Evolutionary conservation across 2,329 filamentous ascomycete genomes (phyloP).

Genomic region (Scedosporium minutisporum): DNA sequence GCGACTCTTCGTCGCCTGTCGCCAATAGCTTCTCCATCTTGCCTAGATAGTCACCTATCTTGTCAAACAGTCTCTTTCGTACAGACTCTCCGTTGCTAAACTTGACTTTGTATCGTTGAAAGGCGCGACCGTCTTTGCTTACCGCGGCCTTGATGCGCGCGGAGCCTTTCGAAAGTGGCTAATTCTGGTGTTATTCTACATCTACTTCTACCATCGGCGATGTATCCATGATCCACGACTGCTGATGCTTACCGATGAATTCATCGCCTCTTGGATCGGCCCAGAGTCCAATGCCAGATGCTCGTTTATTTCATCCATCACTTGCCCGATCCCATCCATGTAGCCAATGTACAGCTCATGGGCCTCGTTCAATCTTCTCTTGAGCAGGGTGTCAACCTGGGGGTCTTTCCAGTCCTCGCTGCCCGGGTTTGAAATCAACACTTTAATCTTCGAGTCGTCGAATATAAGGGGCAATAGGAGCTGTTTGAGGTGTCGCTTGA

Average conservation of each 20-base stretch:
- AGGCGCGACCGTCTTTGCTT: slow-evolving; percentile 9
- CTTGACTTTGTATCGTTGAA: slow-evolving; percentile 13
- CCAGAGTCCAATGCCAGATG: slow-evolving; percentile 9
- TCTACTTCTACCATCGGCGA: not conserved
- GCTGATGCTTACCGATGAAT: not conserved
- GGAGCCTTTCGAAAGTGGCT: not conserved
- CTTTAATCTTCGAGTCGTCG: slow-evolving; percentile 11
- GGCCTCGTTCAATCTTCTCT: slow-evolving; percentile 11
- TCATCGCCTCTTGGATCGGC: not conserved
- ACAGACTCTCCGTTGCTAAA: slow-evolving; percentile 14
- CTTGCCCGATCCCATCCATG: slow-evolving; percentile 9
- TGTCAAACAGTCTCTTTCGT: slow-evolving; percentile 13
- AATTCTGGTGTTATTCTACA: slow-evolving; percentile 9
- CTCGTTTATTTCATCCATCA: slow-evolving; percentile 12
- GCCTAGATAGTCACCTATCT: slow-evolving; percentile 13
- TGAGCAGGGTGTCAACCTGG: slow-evolving; percentile 7
- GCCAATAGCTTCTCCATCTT: slow-evolving; percentile 14
- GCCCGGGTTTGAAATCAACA: slow-evolving; percentile 12
- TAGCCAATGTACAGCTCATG: slow-evolving; percentile 11
- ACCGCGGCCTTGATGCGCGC: not conserved
- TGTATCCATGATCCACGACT: not conserved
- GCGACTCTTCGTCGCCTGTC: slow-evolving; percentile 11
- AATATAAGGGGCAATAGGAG: slow-evolving; percentile 14
- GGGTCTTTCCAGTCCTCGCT: slow-evolving; percentile 12
- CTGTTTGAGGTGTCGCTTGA: slow-evolving; percentile 11